A percentile compares a stretch with the other conserved stretches of the same genome.
Evolutionary conservation across 1,284 basidiomycete species (phyloP).

Genomic region (Irpex sp.): DNA sequence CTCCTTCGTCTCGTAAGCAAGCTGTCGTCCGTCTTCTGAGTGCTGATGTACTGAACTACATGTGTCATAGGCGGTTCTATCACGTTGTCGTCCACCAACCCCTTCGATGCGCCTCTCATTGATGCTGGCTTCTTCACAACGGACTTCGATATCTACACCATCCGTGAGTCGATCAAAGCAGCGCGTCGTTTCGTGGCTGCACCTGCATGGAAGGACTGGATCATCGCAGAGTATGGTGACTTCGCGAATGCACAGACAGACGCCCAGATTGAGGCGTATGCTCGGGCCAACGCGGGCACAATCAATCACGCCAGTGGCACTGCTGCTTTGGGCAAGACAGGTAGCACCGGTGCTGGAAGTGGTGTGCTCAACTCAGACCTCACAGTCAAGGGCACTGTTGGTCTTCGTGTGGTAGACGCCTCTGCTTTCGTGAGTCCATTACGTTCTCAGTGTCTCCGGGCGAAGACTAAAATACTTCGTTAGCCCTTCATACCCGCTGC

Average conservation of each 20-base stretch:
- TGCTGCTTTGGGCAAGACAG: constrained; percentile 16
- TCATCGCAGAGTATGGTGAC: constrained; percentile 18
- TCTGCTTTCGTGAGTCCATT: constrained; percentile 24
- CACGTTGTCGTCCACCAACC: constrained; percentile 29
- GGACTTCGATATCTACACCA: constrained; percentile 32
- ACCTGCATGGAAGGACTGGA: constrained; percentile 31
- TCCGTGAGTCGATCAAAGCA: constrained; percentile 30
- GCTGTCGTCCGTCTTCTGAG: not conserved
- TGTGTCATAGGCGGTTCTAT: constrained; percentile 27
- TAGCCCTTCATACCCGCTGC: constrained; percentile 21
- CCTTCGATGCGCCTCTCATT: constrained; percentile 37
- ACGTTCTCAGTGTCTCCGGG: not conserved
- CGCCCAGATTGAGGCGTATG: constrained; percentile 25
- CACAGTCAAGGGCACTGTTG: constrained; percentile 16
- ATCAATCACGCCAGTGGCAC: constrained; percentile 13
- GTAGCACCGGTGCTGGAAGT: constrained; percentile 5
- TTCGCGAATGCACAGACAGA: constrained; percentile 21
- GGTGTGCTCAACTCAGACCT: constrained; percentile 20
- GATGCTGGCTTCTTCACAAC: constrained; percentile 31
- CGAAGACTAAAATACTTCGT: not conserved
- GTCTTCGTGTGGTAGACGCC: constrained; percentile 27
- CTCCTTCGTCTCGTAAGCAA: constrained; percentile 15
- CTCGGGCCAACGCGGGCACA: constrained; percentile 27
- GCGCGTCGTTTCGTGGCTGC: constrained; percentile 28
- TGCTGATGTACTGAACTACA: not conserved